Evolutionary conservation across 768 basidiomycete species (phyloP).

Genomic region (Piloderma croceum): DNA sequence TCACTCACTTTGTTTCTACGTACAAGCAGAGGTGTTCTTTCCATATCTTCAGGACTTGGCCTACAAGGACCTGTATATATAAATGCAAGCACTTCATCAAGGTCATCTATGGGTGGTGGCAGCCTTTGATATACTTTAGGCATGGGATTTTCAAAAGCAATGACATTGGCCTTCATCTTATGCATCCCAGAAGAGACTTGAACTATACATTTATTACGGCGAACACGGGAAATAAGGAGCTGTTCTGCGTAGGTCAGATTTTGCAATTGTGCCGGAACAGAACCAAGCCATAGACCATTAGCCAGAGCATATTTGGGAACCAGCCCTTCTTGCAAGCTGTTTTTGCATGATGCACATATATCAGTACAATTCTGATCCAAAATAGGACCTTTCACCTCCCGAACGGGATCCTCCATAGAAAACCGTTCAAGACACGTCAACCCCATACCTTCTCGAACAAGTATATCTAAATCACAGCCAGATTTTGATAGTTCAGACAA

Average conservation of each 20-base stretch:
- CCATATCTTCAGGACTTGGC: background rate
- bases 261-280: conserved; percentile 23
- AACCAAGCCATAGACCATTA: conserved; percentile 32
- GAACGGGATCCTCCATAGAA: too few species aligned
- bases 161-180: conserved; percentile 26
- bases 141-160: conserved; percentile 24
- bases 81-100: conserved; percentile 20
- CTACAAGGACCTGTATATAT: conserved; percentile 2
- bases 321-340: too few species aligned
- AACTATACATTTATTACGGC: conserved; percentile 26
- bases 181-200: conserved; percentile 20
- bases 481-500: too few species aligned
- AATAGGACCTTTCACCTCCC: too few species aligned
- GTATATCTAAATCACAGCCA: too few species aligned
- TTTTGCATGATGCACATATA: too few species aligned
- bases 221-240: conserved; percentile 18
- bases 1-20: conserved; percentile 14
- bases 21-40: conserved; percentile 6
- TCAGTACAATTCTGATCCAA: too few species aligned
- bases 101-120: conserved; percentile 17
- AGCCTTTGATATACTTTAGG: conserved; percentile 21
- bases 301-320: conserved; percentile 22
- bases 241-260: conserved; percentile 24
- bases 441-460: too few species aligned
- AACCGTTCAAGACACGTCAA: too few species aligned